Evolutionary conservation across 257 asterid species (phyloP).

Genomic region (Scutellaria galericulata): DNA sequence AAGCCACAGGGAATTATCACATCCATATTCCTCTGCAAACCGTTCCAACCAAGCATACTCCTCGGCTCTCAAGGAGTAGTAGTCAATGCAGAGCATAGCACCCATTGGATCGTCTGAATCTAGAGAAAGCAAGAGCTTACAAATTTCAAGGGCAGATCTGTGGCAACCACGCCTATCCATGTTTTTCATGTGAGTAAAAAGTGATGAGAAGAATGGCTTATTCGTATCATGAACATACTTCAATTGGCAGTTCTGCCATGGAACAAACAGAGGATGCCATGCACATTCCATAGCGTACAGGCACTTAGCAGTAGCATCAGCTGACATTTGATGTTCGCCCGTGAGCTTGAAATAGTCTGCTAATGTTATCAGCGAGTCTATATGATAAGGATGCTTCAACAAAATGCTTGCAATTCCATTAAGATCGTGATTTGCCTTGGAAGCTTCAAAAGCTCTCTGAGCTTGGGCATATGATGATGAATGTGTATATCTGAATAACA

Average conservation of each 20-base stretch:
- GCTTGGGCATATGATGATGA: slow-evolving; percentile 82
- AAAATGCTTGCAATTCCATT: slow-evolving; percentile 81
- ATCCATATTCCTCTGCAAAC: slow-evolving; percentile 73
- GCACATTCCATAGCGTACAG: slow-evolving; percentile 92
- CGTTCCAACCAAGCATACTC: slow-evolving; percentile 84
- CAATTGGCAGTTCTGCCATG: slow-evolving; percentile 66
- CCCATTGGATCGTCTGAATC: slow-evolving; percentile 95
- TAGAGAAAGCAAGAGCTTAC: slow-evolving; percentile 82
- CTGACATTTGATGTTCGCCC: slow-evolving; percentile 94
- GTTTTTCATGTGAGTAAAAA: slow-evolving; percentile 82
- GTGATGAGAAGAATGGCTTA: slow-evolving; percentile 79
- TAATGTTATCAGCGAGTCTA: slow-evolving; percentile 81
- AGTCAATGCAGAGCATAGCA: slow-evolving; percentile 80
- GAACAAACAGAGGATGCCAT: slow-evolving; percentile 86
- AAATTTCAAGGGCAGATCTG: slow-evolving; percentile 90
- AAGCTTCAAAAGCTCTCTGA: slow-evolving; percentile 88
- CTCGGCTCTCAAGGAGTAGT: slow-evolving; percentile 81
- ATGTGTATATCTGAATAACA: slow-evolving; percentile 61
- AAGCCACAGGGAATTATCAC: slow-evolving; percentile 82
- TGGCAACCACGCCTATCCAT: slow-evolving; percentile 98
- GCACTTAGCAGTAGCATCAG: slow-evolving; percentile 81
- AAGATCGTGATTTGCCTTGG: slow-evolving; percentile 83
- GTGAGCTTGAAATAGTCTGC: slow-evolving; percentile 89
- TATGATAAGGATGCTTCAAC: slow-evolving; percentile 80
- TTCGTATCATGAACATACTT: slow-evolving; percentile 73